These are phyloP conservation scores for Dioszegia aurantiaca DNA, from an alignment of 768 basidiomycete genomes.

Conservation along the genomic window DNA sequence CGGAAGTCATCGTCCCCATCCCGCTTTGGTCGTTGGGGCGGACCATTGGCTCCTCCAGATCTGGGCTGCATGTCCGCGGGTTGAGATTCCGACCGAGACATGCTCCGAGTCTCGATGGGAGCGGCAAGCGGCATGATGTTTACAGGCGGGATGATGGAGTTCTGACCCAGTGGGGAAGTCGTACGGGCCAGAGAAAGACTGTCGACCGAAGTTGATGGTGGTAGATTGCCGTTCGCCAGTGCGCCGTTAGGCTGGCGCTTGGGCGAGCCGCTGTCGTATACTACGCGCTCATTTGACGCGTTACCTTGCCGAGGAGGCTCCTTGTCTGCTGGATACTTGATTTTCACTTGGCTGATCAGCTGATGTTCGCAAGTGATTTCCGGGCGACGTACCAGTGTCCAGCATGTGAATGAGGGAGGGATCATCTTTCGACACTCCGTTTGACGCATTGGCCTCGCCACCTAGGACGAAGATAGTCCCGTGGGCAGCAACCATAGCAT, in stretches of 20 bases:
- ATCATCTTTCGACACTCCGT: slow-evolving; percentile 66
- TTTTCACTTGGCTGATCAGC: slow-evolving; percentile 56
- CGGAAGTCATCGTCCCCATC: slow-evolving; percentile 43
- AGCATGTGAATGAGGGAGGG: slow-evolving; percentile 79
- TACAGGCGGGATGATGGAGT: too few species aligned
- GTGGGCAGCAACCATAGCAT: slow-evolving; percentile 88
- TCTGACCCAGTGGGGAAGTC: slow-evolving; percentile 25
- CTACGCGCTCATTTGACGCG: slow-evolving; percentile 8
- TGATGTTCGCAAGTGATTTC: slow-evolving; percentile 39
- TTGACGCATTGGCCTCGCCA: slow-evolving; percentile 79
- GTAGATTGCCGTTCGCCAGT: slow-evolving; percentile 13
- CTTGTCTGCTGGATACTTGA: slow-evolving; percentile 21
- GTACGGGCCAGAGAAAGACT: slow-evolving; percentile 21
- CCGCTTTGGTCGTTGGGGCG: slow-evolving; percentile 51
- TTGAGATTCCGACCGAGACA: slow-evolving; percentile 29
- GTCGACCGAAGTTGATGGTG: slow-evolving; percentile 29
- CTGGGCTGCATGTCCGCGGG: neutral
- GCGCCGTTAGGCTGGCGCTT: slow-evolving; percentile 15
- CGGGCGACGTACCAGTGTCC: slow-evolving; percentile 88
- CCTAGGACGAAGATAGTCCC: slow-evolving; percentile 90
- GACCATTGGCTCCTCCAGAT: slow-evolving; percentile 46
- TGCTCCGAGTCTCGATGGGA: slow-evolving; percentile 16
- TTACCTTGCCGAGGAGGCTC: slow-evolving; percentile 23
- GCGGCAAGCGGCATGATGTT: slow-evolving; percentile 15
- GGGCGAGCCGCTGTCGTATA: slow-evolving; percentile 9